Base-by-base conservation (phyloP, 176 grass and related monocot genomes). In the Alopecurus myosuroides region DNA sequence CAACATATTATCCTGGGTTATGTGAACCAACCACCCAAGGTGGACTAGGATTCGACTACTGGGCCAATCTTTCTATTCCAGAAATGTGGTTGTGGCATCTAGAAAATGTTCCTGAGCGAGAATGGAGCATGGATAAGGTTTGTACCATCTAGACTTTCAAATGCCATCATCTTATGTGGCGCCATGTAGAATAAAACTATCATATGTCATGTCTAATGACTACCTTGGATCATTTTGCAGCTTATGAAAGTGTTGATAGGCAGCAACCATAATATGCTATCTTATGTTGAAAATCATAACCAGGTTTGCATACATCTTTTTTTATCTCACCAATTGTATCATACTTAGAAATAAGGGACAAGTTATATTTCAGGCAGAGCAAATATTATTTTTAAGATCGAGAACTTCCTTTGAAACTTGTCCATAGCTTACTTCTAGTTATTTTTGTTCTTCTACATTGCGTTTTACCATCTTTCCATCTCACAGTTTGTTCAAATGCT, bases 51-150 rank as follows among this genome's bases (percentile, higher is more conserved):
- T 98, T 98, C 37, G 87, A 98, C 78, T 98, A 90, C 77, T 98
- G 85, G 87, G 89, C 93, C 82, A 98, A 98, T 85, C 87, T 93
- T 78, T 92, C 96, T 71, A 80, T 93, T 70, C 91, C 93, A 85
- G 93, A 98, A 89, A 95, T 98, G 93, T 98, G 93, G 93, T 79
- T 92, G 78, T 95, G 91, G 92, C 91, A 95, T 90, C 89, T 98
- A 76, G 93, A 98, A 91, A 98, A 95, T 92, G 89, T 93, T 34
- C 91, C 91, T 29, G 96, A 98, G 71, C 40, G 48, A 87, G 91
- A 98, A 74, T 98, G 96, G 93, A 95, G 87, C 88, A 84, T 98
- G 88, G 90, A 89, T 90, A 98, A 98, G 92, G 94, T 97, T 69
- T 86, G 60, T 77, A 20, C 34, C 63, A 65, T 51, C 40, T 63